Conservation (phyloP, 495 filamentous ascomycete species). For the Aspergillus olivimuriae region DNA sequence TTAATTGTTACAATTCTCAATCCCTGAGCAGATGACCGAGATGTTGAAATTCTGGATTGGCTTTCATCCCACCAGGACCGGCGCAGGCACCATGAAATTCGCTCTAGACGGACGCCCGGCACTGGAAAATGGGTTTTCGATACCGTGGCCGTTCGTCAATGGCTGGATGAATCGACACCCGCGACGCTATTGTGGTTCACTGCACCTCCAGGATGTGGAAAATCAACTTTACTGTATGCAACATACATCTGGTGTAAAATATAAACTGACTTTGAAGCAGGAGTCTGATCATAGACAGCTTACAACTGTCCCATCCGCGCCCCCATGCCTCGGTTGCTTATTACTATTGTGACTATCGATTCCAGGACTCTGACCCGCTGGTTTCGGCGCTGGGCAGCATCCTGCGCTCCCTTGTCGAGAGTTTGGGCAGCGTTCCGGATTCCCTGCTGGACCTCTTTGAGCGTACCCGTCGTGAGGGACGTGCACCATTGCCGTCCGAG, state of each 20-base stretch:
- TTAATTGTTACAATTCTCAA: background rate
- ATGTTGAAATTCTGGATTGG: constrained; percentile 7
- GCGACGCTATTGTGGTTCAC: constrained; percentile 1
- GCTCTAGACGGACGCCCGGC: background rate
- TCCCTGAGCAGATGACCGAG: background rate
- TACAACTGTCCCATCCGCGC: background rate
- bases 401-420: background rate
- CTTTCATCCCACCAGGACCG: background rate
- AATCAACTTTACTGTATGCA: constrained; percentile 3
- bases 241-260: background rate
- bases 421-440: background rate
- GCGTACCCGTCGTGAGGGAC: background rate
- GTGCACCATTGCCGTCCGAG: background rate
- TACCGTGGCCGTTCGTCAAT: background rate
- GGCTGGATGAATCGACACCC: background rate
- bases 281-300: background rate
- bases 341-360: constrained; percentile 6
- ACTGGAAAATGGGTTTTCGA: constrained; percentile 2
- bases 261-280: background rate
- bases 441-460: background rate
- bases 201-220: constrained; percentile 1
- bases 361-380: background rate
- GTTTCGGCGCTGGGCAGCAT: background rate
- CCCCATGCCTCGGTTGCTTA: background rate
- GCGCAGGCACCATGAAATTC: constrained; percentile 2